Evolutionary conservation across 495 filamentous ascomycete species (phyloP), one percentile per base, ranked within the genome.

Genomic region (Melanomma pulvis-pyrius): DNA sequence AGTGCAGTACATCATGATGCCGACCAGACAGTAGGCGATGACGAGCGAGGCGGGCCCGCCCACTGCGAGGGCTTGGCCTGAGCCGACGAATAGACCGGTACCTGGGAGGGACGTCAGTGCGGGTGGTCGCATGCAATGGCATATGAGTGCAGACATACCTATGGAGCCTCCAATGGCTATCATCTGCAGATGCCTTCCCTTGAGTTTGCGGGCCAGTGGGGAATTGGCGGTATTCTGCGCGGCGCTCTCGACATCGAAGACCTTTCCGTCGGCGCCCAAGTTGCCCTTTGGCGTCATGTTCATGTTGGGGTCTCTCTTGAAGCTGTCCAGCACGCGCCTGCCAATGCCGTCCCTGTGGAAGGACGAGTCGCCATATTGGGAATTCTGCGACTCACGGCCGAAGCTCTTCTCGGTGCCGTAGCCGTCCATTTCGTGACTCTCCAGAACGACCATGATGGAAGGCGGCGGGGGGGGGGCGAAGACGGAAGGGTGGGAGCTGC

Each of bases 161-260:
- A 98, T 97, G 1, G 90, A 93, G 36, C 94, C 94, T 66, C 92
- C 92, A 69, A 97, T 96, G 7, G 93, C 93, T 81, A 97, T 96
- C 92, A 97, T 96, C 81, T 96, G 92, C 67, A 97, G 74, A 81
- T 97, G 93, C 44, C 92, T 83, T 17, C 88, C 87, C 77, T 96
- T 94, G 55, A 97, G 75, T 69, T 83, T 83, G 62, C 94, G 80
- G 53, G 88, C 84, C 29, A 98, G 82, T 17, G 88, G 87, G 21
- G 92, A 90, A 53, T 85, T 81, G 0, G 93, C 92, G 0, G 93
- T 93, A 44, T 85, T 87, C 25, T 84, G 72, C 6, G 87, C 90
- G 5, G 92, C 94, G 55, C 79, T 78, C 61, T 93, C 88, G 44
- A 90, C 64, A 78, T 97, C 91, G 74, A 87, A 94, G 50, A 83